Conservation (phyloP, 768 basidiomycete genomes). For the Flagelloscypha sp. region DNA sequence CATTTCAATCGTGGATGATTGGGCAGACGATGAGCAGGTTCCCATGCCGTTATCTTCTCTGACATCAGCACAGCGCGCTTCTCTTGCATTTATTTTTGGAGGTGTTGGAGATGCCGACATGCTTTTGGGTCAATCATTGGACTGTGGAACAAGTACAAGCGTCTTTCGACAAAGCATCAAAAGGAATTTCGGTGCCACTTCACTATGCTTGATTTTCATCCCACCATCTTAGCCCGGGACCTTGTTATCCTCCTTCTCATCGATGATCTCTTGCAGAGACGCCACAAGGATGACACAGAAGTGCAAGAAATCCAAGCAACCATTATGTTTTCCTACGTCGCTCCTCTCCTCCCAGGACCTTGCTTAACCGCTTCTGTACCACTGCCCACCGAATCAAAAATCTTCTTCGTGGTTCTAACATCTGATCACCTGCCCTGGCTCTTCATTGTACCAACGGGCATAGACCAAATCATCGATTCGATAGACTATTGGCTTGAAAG, state of each 20-base stretch:
- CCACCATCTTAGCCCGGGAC: slow-evolving; percentile 16
- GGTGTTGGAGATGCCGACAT: slow-evolving; percentile 21
- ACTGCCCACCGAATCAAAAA: slow-evolving; percentile 9
- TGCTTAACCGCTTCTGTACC: no score
- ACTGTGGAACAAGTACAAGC: slow-evolving; percentile 11
- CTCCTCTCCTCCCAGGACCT: slow-evolving; percentile 15
- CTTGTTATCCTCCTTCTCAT: slow-evolving; percentile 16
- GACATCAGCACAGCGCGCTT: slow-evolving; percentile 9
- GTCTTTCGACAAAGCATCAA: slow-evolving; percentile 11
- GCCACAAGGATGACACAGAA: slow-evolving; percentile 3
- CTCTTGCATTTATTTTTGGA: slow-evolving; percentile 19
- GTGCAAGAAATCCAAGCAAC: slow-evolving; percentile 16
- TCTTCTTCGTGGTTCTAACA: no score
- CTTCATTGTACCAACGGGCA: no score
- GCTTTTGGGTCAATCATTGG: slow-evolving; percentile 20
- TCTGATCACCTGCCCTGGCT: background rate
- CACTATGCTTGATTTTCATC: slow-evolving; percentile 19
- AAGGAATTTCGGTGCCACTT: slow-evolving; percentile 12
- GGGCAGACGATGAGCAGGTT: slow-evolving; percentile 15
- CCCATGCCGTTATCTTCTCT: slow-evolving; percentile 14
- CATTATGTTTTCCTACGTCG: slow-evolving; percentile 18
- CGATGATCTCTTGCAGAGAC: slow-evolving; percentile 11
- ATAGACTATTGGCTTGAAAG: background rate
- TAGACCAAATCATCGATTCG: background rate
- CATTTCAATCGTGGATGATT: slow-evolving; percentile 19